Evolutionary conservation across 352 stramenopile species (phyloP), one percentile per base, ranked within the genome.

Genomic region (Paralagenidium karlingii): DNA sequence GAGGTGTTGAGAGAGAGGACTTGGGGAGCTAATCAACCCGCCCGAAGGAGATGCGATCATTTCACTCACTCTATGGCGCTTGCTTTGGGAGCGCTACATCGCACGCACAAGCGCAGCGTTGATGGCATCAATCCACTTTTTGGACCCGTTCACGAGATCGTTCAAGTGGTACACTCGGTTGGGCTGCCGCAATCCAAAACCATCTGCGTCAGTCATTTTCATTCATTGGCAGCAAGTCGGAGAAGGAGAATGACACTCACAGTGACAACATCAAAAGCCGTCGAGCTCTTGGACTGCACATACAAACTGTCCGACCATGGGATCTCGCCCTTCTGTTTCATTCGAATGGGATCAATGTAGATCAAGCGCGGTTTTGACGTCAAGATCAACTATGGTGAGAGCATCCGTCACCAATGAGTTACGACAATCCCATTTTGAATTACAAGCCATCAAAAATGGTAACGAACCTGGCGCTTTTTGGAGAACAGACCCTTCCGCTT

Each of bases 321-420:
- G 30, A 92, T 89, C 47, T 89, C 78, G 43, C 77, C 75, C 53
- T 92, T 89, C 59, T 92, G 78, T 58, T 79, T 80, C 78, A 89
- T 92, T 66, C 78, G 78, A 61, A 89, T 89, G 34, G 78, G 63
- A 43, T 92, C 78, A 51, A 92, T 92, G 71, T 92, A 92, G 51
- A 92, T 92, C 57, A 92, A 54, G 27, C 78, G 75, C 24, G 78
- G 78, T 53, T 76, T 81, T 1, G 78, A 89, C 21, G 78, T 92
- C 40, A 92, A 50, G 43, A 92, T 85, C 38, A 92, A 55, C 58
- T 84, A 40, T 6, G 30, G 21, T 28, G 3, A 11, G 1, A 36
- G 15, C 37, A 37, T 31, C 42, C 10, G 13, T 31, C 31, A 20
- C 19, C 24, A 19, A 28, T n/a, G 7, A 13, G 10, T 3, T 24